Evolutionary conservation across 441 rosid species (phyloP).

Genomic region (Lepidium campestre): DNA sequence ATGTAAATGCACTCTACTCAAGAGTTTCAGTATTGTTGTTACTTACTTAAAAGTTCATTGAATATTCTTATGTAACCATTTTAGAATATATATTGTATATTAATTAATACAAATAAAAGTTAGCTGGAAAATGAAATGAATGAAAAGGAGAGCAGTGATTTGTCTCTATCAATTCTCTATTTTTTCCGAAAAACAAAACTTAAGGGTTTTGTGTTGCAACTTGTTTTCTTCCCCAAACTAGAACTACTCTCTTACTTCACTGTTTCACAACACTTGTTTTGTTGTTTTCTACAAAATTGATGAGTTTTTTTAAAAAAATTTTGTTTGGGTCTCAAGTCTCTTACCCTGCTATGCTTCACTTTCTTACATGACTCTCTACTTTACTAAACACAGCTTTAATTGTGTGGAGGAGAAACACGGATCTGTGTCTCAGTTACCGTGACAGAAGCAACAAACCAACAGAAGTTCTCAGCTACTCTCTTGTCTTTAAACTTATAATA

Average conservation of each 20-base stretch:
- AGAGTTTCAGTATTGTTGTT: not conserved
- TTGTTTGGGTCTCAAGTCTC: constrained; percentile 23
- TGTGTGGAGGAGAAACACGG: constrained; percentile 23
- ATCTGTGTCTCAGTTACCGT: constrained; percentile 22
- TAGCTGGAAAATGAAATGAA: constrained; percentile 20
- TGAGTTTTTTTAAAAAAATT: not conserved
- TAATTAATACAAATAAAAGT: not conserved
- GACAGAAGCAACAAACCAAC: constrained; percentile 22
- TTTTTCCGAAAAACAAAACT: constrained; percentile 21
- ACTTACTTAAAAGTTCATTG: not conserved
- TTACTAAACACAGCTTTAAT: not conserved
- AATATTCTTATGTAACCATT: not conserved
- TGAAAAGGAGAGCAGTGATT: constrained; percentile 28
- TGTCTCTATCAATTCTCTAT: constrained; percentile 25
- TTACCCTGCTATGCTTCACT: constrained; percentile 15
- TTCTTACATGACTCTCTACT: not conserved
- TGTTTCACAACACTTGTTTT: constrained; percentile 22
- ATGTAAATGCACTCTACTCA: not conserved
- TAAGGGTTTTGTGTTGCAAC: constrained; percentile 16
- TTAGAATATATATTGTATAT: not conserved
- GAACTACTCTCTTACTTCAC: constrained; percentile 14
- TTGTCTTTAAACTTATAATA: constrained; percentile 23
- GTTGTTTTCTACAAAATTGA: constrained; percentile 18
- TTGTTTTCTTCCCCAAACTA: constrained; percentile 26
- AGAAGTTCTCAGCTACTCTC: not conserved